Evolutionary conservation across 768 basidiomycete species (phyloP), one percentile per base, ranked within the genome.

Genomic region (Auricularia cornea): DNA sequence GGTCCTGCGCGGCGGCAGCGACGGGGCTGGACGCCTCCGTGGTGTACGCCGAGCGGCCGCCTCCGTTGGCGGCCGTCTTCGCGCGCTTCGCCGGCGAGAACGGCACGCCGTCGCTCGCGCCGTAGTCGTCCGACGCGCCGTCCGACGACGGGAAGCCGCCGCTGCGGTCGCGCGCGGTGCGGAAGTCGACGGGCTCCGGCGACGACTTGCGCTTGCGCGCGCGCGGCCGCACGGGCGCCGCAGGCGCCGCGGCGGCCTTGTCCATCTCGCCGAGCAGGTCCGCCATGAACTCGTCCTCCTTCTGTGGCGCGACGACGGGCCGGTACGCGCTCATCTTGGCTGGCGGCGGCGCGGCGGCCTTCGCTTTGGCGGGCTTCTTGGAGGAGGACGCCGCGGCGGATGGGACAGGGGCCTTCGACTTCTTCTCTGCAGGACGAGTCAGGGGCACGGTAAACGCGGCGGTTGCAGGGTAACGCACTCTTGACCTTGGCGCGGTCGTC

Each of bases 241-340:
- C 6, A 12, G 83, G 75, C 11, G 76, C 70, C 3, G 76, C 71
- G 35, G 35, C 35, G 35, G 35, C 35, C 30, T 76, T 74, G 64
- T 92, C 91, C 73, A 96, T 83, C 26, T 77, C 82, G 10, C 86
- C 89, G 11, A 99, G 76, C 1, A 99, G 75, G 40, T 82, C 83
- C 0, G 85, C 83, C 92, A 99, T 90, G 67, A 99, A 93, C 67
- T 96, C 93, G 41, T 83, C 80, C 72, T 98, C 97, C 68, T 94
- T 84, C 60, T 87, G 89, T 14, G 80, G 86, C 8, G 90, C 87
- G 14, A 88, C 83, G 0, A 79, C 79, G 1, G 90, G 87, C 32
- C 92, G 83, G 72, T 98, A 98, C 16, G 88, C 90, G 73, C 80
- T 87, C 65, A 92, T 88, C 12, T 86, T 83, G 2, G 86, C 84